A percentile compares a stretch with the other conserved stretches of the same genome.
These are phyloP conservation scores for Herpetomonas samuelpessoai DNA, from an alignment of 208 protist species.

Conservation along the genomic window DNA sequence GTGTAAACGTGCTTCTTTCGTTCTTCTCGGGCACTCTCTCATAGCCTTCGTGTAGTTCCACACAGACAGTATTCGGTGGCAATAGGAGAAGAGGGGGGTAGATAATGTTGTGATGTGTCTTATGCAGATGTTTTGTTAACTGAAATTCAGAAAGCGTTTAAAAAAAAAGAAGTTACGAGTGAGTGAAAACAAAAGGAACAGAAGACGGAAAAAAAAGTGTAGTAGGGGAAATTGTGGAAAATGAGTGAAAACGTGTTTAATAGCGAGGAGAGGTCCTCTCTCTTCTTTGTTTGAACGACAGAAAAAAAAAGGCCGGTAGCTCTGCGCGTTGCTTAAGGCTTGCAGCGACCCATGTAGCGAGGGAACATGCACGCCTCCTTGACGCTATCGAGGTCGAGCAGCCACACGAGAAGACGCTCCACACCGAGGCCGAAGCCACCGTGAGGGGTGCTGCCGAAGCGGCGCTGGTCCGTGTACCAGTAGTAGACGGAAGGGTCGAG, in stretches of 20 bases:
- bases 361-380: slow-evolving; percentile 97
- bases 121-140: no score
- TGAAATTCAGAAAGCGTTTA: no score
- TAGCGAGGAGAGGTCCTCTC: no score
- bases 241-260: no score
- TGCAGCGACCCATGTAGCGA: slow-evolving; percentile 94
- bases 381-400: slow-evolving; percentile 95
- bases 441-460: slow-evolving; percentile 96
- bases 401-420: slow-evolving; percentile 97
- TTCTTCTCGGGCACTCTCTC: no score
- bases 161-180: background rate
- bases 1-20: no score
- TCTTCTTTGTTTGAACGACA: background rate
- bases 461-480: slow-evolving; percentile 98
- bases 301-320: background rate
- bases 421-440: slow-evolving; percentile 98
- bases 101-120: no score
- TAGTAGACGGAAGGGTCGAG: slow-evolving; percentile 96
- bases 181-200: background rate
- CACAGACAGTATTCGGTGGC: no score
- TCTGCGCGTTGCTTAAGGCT: slow-evolving; percentile 87
- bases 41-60: no score
- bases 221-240: no score
- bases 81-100: no score
- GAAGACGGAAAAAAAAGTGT: background rate